phyloP scores from a whole-genome alignment of 139 green algal species.

The Chlorella sp. region DNA sequence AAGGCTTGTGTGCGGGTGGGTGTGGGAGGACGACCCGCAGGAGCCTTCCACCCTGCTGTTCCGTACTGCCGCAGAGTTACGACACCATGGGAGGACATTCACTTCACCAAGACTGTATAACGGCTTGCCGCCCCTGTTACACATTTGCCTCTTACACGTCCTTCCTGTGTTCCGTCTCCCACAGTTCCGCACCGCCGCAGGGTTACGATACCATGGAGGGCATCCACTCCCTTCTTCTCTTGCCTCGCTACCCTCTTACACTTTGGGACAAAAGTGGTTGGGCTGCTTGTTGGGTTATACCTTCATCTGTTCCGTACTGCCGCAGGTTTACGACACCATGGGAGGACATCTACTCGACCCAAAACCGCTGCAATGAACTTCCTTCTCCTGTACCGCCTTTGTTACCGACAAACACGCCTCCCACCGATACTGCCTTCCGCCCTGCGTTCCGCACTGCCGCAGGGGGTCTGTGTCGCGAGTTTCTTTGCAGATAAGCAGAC shows the following conservation, averaged over 20 bases:
- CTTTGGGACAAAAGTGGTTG: background rate
- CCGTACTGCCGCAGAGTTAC: constrained; percentile 48
- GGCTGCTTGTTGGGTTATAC: no score
- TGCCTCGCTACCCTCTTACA: constrained; percentile 73
- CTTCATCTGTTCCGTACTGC: background rate
- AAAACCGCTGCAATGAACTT: constrained; percentile 85
- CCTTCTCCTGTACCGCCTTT: background rate
- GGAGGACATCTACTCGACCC: constrained; percentile 28
- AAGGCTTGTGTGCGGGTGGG: no score
- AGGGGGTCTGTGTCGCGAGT: no score
- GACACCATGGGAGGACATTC: constrained; percentile 37
- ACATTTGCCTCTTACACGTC: background rate
- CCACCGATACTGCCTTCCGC: background rate
- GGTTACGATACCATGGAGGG: background rate
- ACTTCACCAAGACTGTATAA: constrained; percentile 56
- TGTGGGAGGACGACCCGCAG: constrained; percentile 96
- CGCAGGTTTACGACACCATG: constrained; percentile 59
- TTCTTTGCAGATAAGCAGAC: no score
- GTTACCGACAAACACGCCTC: background rate
- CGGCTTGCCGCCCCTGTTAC: background rate
- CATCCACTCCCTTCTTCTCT: background rate
- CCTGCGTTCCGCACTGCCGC: no score
- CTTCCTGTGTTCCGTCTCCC: background rate
- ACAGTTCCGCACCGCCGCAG: no score
- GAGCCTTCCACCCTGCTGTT: no score